These are phyloP conservation scores for Termitomyces sp. DNA, from an alignment of 768 basidiomycete species.

Conservation along the genomic window DNA sequence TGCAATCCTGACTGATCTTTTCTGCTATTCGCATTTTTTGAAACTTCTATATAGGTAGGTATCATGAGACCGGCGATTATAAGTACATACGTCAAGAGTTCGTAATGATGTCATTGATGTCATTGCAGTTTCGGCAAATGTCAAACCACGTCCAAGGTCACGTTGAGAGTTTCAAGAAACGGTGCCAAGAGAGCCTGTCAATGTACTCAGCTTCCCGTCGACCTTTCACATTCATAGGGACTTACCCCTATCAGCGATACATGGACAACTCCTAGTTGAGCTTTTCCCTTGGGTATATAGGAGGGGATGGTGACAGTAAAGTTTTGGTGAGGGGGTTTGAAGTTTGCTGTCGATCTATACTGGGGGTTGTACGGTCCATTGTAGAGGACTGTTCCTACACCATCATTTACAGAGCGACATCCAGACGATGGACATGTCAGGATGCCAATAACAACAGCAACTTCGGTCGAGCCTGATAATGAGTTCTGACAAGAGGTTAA, in stretches of 20 bases:
- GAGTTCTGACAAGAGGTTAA: constrained; percentile 22
- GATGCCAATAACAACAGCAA: constrained; percentile 42
- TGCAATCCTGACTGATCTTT: too few species aligned
- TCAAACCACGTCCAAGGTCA: constrained; percentile 23
- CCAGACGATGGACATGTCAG: constrained; percentile 26
- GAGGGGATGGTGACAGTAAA: constrained; percentile 37
- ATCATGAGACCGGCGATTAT: background rate
- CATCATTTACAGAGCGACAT: constrained; percentile 19
- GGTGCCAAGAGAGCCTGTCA: constrained; percentile 28
- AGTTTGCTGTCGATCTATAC: constrained; percentile 16
- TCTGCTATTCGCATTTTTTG: too few species aligned
- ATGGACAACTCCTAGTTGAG: constrained; percentile 33
- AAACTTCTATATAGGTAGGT: too few species aligned
- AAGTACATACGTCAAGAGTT: background rate
- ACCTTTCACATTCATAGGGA: background rate
- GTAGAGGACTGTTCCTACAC: constrained; percentile 41
- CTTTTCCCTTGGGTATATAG: constrained; percentile 22
- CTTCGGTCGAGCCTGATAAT: constrained; percentile 35
- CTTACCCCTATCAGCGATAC: constrained; percentile 35
- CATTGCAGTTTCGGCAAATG: background rate
- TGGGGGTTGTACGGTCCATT: constrained; percentile 38
- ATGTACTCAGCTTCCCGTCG: background rate
- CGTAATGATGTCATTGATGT: constrained; percentile 17
- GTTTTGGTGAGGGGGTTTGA: constrained; percentile 35
- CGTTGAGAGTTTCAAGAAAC: constrained; percentile 26